These are phyloP conservation scores for Ophiostoma sp. DNA, from an alignment of 2,329 filamentous ascomycete genomes.

Conservation along the genomic window DNA sequence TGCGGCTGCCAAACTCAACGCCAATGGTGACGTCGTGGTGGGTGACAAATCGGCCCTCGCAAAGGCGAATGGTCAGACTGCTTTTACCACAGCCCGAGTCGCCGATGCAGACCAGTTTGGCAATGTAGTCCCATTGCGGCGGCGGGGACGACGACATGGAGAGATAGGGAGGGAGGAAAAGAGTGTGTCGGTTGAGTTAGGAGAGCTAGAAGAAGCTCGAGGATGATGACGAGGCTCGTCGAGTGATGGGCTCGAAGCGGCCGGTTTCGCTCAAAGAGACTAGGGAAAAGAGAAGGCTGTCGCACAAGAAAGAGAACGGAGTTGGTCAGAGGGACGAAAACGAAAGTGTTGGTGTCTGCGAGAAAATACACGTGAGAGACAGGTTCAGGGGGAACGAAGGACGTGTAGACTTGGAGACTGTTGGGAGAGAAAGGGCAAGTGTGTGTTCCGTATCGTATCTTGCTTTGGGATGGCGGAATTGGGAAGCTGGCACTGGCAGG, in stretches of 20 bases:
- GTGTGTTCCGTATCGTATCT: not conserved
- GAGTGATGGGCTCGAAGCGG: not conserved
- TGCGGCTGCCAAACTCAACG: constrained; percentile 91
- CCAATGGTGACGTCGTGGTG: constrained; percentile 97
- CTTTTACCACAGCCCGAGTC: constrained; percentile 97
- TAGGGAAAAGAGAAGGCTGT: not conserved
- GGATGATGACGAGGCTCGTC: not conserved
- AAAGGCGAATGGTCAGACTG: constrained; percentile 88
- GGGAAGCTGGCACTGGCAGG: not conserved
- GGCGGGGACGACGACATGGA: constrained; percentile 50
- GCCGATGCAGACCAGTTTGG: constrained; percentile 96
- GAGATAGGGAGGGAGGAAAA: constrained; percentile 25
- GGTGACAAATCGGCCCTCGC: constrained; percentile 90
- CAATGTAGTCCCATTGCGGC: constrained; percentile 95
- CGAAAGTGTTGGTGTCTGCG: not conserved
- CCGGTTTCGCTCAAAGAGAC: not conserved
- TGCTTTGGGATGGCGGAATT: constrained; percentile 7
- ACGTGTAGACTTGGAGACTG: not conserved
- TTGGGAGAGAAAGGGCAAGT: not conserved
- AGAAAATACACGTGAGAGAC: not conserved
- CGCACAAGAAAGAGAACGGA: not conserved
- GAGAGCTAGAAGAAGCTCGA: not conserved
- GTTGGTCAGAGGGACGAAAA: constrained; percentile 1
- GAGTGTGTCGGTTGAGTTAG: not conserved
- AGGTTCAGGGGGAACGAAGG: not conserved